Evolutionary conservation across 495 filamentous ascomycete genomes (phyloP).

Genomic region (Aspergillus sclerotiicarbonarius): DNA sequence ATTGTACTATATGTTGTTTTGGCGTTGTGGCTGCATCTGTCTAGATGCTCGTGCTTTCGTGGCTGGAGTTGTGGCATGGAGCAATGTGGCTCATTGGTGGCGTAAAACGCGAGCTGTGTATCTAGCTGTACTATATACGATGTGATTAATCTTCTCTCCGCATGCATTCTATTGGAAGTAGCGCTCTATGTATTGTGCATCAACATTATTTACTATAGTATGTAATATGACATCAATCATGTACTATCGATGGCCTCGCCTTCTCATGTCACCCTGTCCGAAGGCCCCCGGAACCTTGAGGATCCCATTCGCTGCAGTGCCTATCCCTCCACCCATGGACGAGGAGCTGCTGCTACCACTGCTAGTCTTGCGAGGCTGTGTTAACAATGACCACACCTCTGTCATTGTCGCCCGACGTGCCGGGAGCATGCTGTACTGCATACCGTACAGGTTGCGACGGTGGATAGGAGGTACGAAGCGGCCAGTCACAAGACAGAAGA

Average conservation of each 20-base stretch:
- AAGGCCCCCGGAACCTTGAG: constrained; percentile 37
- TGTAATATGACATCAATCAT: neutral
- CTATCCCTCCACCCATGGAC: constrained; percentile 30
- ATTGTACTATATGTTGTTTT: neutral
- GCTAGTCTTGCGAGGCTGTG: constrained; percentile 44
- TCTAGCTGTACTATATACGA: constrained; percentile 2
- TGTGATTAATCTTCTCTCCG: neutral
- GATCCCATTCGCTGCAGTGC: constrained; percentile 27
- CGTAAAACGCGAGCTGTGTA: neutral
- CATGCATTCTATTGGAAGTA: too few relatives aligned
- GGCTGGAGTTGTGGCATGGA: too few relatives aligned
- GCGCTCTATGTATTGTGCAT: neutral
- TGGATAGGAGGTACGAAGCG: constrained; percentile 90
- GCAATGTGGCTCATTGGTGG: neutral
- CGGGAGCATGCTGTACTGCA: constrained; percentile 98
- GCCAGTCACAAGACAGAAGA: constrained; percentile 83
- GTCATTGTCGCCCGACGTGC: constrained; percentile 71
- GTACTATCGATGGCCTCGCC: constrained; percentile 41
- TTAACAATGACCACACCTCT: constrained; percentile 83
- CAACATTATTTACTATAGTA: constrained; percentile 1
- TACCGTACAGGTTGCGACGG: constrained; percentile 87
- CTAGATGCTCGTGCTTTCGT: too few relatives aligned
- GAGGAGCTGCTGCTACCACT: constrained; percentile 26
- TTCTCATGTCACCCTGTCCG: constrained; percentile 35
- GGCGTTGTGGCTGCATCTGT: too few relatives aligned